Conservation (phyloP, 352 stramenopile genomes). For the Phytophthora citricola region DNA sequence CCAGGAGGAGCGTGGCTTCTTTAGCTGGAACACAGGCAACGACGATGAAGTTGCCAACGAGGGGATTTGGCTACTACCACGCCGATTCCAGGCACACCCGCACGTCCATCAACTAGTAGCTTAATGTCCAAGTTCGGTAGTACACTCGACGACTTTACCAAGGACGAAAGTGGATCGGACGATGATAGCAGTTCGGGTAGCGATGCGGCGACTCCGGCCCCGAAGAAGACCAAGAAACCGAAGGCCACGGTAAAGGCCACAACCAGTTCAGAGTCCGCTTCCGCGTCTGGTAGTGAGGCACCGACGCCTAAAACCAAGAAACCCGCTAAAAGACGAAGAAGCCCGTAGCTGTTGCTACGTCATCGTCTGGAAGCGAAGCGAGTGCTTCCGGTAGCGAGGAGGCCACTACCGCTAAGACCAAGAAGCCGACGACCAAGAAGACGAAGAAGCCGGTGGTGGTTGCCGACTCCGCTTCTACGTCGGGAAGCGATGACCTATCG, state of each 20-base stretch:
- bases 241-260: background rate
- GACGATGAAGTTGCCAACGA: background rate
- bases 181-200: slow-evolving; percentile 4
- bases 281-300: slow-evolving; percentile 6
- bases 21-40: slow-evolving; percentile 14
- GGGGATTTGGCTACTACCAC: slow-evolving; percentile 16
- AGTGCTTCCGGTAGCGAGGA: slow-evolving; percentile 11
- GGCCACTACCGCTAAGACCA: slow-evolving; percentile 5
- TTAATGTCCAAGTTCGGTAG: slow-evolving; percentile 33
- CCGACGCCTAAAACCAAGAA: background rate
- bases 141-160: slow-evolving; percentile 13
- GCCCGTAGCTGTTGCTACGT: background rate
- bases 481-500: slow-evolving; percentile 17
- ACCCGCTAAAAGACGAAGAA: slow-evolving; percentile 16
- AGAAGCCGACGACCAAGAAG: slow-evolving; percentile 1
- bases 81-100: slow-evolving; percentile 18
- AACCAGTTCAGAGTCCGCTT: background rate
- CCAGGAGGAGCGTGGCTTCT: slow-evolving; percentile 31
- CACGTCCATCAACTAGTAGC: slow-evolving; percentile 9
- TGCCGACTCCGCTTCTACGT: slow-evolving; percentile 5
- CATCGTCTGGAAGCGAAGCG: slow-evolving; percentile 7
- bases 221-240: slow-evolving; percentile 18
- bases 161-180: background rate
- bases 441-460: slow-evolving; percentile 1
- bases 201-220: background rate